Evolutionary conservation across 116 monocot genomes (phyloP).

Genomic region (Zostera marina): DNA sequence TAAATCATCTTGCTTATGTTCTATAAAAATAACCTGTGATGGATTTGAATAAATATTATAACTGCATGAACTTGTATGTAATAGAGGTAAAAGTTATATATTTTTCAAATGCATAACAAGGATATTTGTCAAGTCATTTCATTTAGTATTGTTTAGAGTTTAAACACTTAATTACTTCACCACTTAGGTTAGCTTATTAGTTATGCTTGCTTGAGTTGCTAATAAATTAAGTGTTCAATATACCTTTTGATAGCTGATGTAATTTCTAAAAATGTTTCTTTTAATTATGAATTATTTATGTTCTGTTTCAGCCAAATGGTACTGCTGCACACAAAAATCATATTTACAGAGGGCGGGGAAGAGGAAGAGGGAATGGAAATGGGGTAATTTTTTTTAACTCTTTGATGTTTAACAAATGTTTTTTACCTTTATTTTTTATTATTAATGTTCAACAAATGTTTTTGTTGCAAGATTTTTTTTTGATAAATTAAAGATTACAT

Average conservation of each 20-base stretch:
- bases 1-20: not conserved
- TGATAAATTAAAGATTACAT: no score
- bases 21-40: not conserved
- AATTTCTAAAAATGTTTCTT: not conserved
- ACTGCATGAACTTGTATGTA: no score
- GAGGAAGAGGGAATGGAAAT: constrained; percentile 56
- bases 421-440: not conserved
- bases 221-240: not conserved
- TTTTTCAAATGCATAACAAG: no score
- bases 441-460: no score
- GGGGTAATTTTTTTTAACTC: constrained; percentile 17
- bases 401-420: not conserved
- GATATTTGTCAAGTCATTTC: no score
- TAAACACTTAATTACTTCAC: no score
- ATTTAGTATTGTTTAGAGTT: no score
- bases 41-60: no score
- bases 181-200: no score
- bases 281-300: not conserved
- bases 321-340: constrained; percentile 30
- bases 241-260: not conserved
- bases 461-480: no score
- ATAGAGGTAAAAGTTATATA: no score
- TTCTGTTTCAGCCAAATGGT: constrained; percentile 34
- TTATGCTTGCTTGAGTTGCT: no score
- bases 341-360: constrained; percentile 46